Percentiles rank a stretch among this genome's conserved stretches.
Evolutionary conservation across 1,139 yeast genomes (phyloP).

Genomic region (Sugiyamaella paludigena): DNA sequence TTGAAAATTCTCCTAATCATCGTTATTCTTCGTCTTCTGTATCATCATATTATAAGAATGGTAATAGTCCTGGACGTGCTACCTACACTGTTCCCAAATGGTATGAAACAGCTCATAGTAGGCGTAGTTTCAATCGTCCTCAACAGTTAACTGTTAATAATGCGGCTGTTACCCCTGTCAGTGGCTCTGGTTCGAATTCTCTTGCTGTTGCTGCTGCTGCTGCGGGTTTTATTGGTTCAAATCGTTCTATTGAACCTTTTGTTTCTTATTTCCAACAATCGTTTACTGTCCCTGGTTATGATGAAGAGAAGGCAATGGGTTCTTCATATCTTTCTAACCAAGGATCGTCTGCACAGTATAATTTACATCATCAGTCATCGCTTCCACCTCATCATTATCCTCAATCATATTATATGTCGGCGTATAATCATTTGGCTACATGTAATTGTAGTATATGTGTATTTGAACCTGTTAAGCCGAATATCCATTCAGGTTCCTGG

Average conservation of each 20-base stretch:
- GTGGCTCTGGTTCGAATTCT: constrained; percentile 1
- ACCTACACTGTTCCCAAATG: constrained; percentile 28
- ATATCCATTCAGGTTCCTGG: constrained; percentile 6
- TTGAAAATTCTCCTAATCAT: not conserved
- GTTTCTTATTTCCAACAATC: constrained; percentile 25
- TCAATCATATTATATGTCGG: constrained; percentile 23
- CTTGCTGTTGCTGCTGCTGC: constrained; percentile 4
- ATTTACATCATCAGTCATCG: constrained; percentile 3
- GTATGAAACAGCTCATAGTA: constrained; percentile 25
- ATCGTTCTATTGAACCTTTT: constrained; percentile 8
- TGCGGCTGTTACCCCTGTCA: too few species aligned
- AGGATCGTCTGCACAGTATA: not conserved
- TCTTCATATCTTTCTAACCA: not conserved
- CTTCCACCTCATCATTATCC: constrained; percentile 10
- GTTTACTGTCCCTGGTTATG: constrained; percentile 18
- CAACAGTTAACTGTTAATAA: too few species aligned
- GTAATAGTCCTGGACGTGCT: constrained; percentile 10
- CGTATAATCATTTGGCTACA: constrained; percentile 23
- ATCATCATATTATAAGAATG: constrained; percentile 2
- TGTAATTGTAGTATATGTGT: constrained; percentile 25
- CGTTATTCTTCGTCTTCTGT: constrained; percentile 2
- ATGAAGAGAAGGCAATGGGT: constrained; percentile 14
- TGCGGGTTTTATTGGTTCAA: not conserved
- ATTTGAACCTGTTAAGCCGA: constrained; percentile 19
- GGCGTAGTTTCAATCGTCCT: constrained; percentile 7